phyloP scores from a whole-genome alignment of 2,329 filamentous ascomycete species.

The Verticillium nubilum region DNA sequence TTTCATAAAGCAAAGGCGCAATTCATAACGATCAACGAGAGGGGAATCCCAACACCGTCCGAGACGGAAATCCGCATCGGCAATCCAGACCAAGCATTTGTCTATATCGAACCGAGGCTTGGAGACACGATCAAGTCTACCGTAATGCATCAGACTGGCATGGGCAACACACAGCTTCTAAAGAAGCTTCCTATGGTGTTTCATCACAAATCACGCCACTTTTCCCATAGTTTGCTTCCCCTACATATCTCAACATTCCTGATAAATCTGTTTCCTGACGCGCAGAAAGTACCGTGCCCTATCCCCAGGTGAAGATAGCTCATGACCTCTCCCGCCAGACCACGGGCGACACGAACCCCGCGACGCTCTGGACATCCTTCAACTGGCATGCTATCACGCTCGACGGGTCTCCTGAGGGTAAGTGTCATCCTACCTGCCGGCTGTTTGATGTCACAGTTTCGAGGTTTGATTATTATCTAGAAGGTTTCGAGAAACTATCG shows the following conservation, averaged over 20 bases:
- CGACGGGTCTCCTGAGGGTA: constrained; percentile 13
- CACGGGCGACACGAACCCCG: constrained; percentile 7
- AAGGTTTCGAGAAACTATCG: constrained; percentile 12
- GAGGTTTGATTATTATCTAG: not conserved
- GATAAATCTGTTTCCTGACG: not conserved
- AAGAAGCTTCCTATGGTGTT: constrained; percentile 1
- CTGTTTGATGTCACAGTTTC: not conserved
- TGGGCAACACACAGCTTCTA: not conserved
- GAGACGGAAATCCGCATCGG: constrained; percentile 2
- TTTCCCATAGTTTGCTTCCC: not conserved
- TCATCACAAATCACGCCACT: not conserved
- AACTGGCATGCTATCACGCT: constrained; percentile 16
- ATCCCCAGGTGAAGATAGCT: not conserved
- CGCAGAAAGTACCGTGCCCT: not conserved
- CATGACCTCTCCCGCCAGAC: not conserved
- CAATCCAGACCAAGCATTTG: not conserved
- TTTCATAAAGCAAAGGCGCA: not conserved
- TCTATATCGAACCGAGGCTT: not conserved
- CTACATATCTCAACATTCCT: not conserved
- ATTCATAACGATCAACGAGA: not conserved
- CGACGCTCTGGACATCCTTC: constrained; percentile 14
- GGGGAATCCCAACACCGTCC: not conserved
- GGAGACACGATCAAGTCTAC: not conserved
- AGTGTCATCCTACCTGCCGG: constrained; percentile 2
- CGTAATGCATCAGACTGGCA: not conserved